Evolutionary conservation across 768 basidiomycete genomes (phyloP).

Genomic region (Podaxis sp.): DNA sequence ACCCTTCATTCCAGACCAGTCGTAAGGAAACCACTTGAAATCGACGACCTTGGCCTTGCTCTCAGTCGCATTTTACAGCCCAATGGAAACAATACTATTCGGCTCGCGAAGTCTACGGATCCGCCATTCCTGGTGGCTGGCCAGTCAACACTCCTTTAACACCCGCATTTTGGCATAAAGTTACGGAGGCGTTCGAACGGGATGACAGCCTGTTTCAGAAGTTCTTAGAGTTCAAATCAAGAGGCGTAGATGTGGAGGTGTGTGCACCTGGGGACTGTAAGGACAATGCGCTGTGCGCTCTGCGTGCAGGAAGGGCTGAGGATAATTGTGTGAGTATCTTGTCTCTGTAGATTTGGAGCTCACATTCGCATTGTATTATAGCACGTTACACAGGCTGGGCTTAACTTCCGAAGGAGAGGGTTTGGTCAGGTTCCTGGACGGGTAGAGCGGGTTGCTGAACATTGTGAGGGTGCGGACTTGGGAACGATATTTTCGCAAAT

Average conservation of each 20-base stretch:
- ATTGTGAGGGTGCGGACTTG: constrained; percentile 27
- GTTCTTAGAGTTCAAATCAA: constrained; percentile 40
- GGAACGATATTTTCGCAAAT: constrained; percentile 23
- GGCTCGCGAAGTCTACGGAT: constrained; percentile 47
- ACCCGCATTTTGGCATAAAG: constrained; percentile 56
- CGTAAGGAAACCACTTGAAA: constrained; percentile 28
- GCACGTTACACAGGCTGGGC: constrained; percentile 18
- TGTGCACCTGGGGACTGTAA: constrained; percentile 35
- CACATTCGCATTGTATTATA: background rate
- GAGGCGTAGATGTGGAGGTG: constrained; percentile 29
- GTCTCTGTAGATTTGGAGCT: background rate
- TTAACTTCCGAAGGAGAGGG: constrained; percentile 20
- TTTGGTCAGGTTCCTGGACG: background rate
- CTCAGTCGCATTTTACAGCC: constrained; percentile 23
- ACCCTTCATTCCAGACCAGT: constrained; percentile 39
- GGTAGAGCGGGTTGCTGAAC: constrained; percentile 16
- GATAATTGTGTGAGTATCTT: constrained; percentile 34
- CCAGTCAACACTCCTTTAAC: constrained; percentile 33
- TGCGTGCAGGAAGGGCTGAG: constrained; percentile 37
- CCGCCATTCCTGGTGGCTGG: constrained; percentile 34
- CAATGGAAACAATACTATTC: constrained; percentile 55
- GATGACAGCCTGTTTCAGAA: constrained; percentile 42
- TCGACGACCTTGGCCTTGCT: background rate
- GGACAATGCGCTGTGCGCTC: constrained; percentile 36
- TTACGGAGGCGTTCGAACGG: constrained; percentile 47